phyloP scores from a whole-genome alignment of 2,329 filamentous ascomycete genomes.

The Verticillium tricorpus region DNA sequence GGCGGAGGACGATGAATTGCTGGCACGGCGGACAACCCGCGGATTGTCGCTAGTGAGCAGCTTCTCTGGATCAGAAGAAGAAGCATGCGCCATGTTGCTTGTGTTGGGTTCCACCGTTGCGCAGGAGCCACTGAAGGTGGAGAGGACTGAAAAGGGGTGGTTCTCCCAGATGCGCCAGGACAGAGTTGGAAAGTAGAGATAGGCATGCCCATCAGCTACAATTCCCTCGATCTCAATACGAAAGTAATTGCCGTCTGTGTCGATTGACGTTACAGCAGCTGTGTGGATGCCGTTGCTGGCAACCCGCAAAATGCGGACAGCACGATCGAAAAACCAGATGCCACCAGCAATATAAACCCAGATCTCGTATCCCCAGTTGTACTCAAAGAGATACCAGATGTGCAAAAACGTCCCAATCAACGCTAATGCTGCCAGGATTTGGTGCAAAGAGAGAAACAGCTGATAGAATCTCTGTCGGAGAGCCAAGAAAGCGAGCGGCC shows the following conservation, averaged over 20 bases:
- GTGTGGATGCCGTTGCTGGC: constrained; percentile 14
- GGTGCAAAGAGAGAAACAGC: constrained; percentile 27
- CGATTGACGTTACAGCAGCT: constrained; percentile 19
- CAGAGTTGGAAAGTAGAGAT: constrained; percentile 29
- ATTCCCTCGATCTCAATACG: constrained; percentile 22
- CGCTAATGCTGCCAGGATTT: constrained; percentile 25
- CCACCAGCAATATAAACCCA: constrained; percentile 26
- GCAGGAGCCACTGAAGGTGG: background rate
- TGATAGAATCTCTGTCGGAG: constrained; percentile 26
- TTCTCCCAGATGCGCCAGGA: constrained; percentile 31
- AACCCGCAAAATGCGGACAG: constrained; percentile 21
- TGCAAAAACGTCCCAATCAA: constrained; percentile 30
- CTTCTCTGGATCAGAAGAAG: background rate
- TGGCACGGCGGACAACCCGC: too few species aligned
- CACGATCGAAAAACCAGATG: constrained; percentile 25
- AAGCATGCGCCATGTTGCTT: background rate
- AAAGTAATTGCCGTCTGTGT: constrained; percentile 23
- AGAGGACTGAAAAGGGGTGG: constrained; percentile 28
- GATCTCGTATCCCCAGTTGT: constrained; percentile 32
- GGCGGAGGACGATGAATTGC: background rate
- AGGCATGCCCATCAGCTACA: constrained; percentile 22
- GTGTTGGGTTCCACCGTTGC: background rate
- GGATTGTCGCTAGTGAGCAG: background rate
- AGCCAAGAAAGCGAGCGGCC: constrained; percentile 19
- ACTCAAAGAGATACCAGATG: constrained; percentile 26